Evolutionary conservation across 208 protist species (phyloP), one percentile per base, ranked within the genome.

Genomic region (Sergeia podlipaevii): DNA sequence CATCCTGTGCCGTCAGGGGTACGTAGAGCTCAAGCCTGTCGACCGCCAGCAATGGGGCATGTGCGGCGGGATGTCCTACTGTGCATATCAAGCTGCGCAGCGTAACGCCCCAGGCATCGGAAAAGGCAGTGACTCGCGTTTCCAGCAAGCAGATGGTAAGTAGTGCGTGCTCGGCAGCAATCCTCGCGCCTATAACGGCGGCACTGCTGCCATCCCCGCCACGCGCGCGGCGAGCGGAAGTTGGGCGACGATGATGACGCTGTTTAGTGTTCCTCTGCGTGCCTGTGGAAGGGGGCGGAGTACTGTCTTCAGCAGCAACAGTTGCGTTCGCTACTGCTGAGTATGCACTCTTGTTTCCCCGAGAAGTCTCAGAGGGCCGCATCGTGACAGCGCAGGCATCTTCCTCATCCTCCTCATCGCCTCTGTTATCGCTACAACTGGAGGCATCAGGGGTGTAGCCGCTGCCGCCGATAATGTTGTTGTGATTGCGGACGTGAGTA

Each of bases 201-300:
- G 39, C 48, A 18, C 39, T 42, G 21, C 43, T 54, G 21, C 34
- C 48, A 54, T 11, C 15, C 33, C 33, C 48, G 8, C 10, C 8
- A 3, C 33, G 30, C 48, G 4, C 34, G 18, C 39, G 13, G 17
- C 29, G 44, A 13, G 43, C 20, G 43, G 7, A 26, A 27, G 5
- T n/a, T 21, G 43, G 20, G 18, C 5, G 4, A 29, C 13, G 13
- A n/a, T 6, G 20, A 26, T 27, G 13, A 18, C 15, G 43, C 18
- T 5, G 48, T 54, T 36, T 36, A 54, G 21, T 34, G 10, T 5
- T 26, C 34, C 18, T 30, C 48, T 5, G 21, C 33, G 34, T 54
- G 32, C 23, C 34, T n/a, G 48, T 54, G 48, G 17, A 54, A 54
- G 10, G 48, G 34, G 21, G n/a, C n/a, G n/a, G n/a, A n/a, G n/a